Evolutionary conservation across 73 alveolate species (phyloP), one percentile per base, ranked within the genome.

Genomic region (Symbiodinium pilosum): DNA sequence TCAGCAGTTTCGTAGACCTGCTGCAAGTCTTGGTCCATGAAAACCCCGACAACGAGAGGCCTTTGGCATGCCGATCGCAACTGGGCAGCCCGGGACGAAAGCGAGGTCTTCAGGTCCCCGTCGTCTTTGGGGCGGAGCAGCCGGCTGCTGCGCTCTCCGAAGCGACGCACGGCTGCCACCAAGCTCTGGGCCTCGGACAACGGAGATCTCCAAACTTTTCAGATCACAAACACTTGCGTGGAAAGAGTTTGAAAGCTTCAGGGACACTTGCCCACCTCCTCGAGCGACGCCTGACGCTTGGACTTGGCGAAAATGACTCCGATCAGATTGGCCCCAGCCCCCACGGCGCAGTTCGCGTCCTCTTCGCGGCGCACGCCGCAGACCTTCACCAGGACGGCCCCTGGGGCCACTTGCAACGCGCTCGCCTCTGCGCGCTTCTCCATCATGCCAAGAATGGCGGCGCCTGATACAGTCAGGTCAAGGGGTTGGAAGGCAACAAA

Each of bases 311-410:
- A 93, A 54, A 93, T 93, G 41, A 93, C 98, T 34, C 98, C 98
- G 28, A 93, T 77, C 40, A 93, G 41, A 54, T 93, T 93, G 85
- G 98, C 98, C 8, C 98, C 98, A 9, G 98, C 98, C 34, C n/a
- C 64, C 47, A 93, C 40, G 68, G 98, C 98, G 39, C 92, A 77
- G n/a, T 21, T 2, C 39, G 98, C 98, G 39, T 93, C 98, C 40
- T 93, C 84, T 28, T 64, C 38, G 43, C 97, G 97, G 30, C 59
- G 44, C 43, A 91, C 97, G 89, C 97, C 97, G 56, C 97, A 91
- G 97, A 91, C 97, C 83, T 93, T 93, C 44, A 93, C 98, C 92
- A 93, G 42, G 14, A 93, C 98, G 1, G 86, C 98, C 38, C 98
- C 71, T 42, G 98, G 92, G 0, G 71, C 73, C 41, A 42, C 81